Conservation (phyloP, 768 basidiomycete genomes). For the Kwoniella europaea region DNA sequence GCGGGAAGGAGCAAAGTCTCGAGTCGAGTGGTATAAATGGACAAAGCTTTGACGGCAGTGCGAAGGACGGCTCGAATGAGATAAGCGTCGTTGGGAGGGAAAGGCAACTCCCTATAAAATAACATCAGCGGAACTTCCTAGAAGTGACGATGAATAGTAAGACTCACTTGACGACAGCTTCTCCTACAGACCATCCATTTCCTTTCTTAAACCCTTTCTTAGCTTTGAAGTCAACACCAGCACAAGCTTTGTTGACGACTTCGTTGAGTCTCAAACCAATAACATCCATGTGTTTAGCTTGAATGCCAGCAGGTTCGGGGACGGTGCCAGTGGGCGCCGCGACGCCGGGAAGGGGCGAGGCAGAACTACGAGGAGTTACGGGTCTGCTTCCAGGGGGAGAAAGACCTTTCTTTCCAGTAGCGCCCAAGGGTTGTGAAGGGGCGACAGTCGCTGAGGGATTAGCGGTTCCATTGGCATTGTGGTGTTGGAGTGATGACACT, state of each 20-base stretch:
- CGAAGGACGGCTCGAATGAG: slow-evolving; percentile 56
- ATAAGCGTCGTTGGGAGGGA: slow-evolving; percentile 53
- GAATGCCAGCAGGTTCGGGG: slow-evolving; percentile 35
- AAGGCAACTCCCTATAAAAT: slow-evolving; percentile 45
- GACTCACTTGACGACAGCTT: slow-evolving; percentile 54
- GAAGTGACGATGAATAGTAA: background rate
- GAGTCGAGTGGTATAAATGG: slow-evolving; percentile 62
- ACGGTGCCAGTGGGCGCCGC: slow-evolving; percentile 13
- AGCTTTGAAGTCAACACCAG: slow-evolving; percentile 53
- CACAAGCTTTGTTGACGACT: slow-evolving; percentile 54
- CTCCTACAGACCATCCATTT: slow-evolving; percentile 54
- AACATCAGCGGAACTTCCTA: background rate
- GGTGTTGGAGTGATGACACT: slow-evolving; percentile 34
- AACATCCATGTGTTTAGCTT: slow-evolving; percentile 54
- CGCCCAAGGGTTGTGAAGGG: slow-evolving; percentile 28
- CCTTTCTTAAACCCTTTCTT: slow-evolving; percentile 53
- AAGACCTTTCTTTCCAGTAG: slow-evolving; percentile 19
- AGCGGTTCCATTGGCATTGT: slow-evolving; percentile 26
- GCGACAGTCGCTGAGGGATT: slow-evolving; percentile 22
- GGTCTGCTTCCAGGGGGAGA: slow-evolving; percentile 50
- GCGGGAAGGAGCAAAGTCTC: slow-evolving; percentile 79
- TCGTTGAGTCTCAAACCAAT: slow-evolving; percentile 55
- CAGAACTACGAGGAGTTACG: slow-evolving; percentile 39
- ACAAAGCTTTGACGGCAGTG: slow-evolving; percentile 51
- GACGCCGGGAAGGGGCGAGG: slow-evolving; percentile 26